These are phyloP conservation scores for Aspergillus arachidicola DNA, from an alignment of 2,329 filamentous ascomycete species.

Conservation along the genomic window DNA sequence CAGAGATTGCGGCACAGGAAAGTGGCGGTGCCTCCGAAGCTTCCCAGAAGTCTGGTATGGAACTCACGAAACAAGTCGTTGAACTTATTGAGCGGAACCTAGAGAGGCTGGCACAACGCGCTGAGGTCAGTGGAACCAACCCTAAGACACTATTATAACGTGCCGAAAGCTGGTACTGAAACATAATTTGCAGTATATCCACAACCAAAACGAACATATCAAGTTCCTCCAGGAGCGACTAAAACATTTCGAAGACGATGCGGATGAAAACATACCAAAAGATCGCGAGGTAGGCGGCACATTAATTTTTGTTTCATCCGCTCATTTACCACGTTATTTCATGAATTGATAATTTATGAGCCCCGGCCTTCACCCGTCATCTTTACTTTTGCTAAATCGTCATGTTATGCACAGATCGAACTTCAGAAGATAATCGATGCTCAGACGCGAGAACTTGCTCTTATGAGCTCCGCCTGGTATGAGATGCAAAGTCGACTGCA, in stretches of 20 bases:
- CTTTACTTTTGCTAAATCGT: conserved; percentile 17
- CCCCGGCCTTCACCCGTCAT: neutral
- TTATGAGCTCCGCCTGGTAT: conserved; percentile 52
- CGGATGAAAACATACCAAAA: conserved; percentile 39
- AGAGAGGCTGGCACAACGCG: conserved; percentile 45
- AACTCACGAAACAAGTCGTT: conserved; percentile 48
- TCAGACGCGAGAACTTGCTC: conserved; percentile 46
- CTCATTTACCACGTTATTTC: neutral
- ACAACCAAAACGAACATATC: conserved; percentile 47
- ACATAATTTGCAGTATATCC: conserved; percentile 38
- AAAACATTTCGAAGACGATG: conserved; percentile 42
- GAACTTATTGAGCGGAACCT: conserved; percentile 60
- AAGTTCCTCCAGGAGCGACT: conserved; percentile 46
- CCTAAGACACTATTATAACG: conserved; percentile 8
- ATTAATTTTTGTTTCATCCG: neutral
- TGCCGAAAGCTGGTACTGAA: conserved; percentile 18
- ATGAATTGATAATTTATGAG: neutral
- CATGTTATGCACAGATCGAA: conserved; percentile 35
- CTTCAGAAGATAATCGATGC: conserved; percentile 44
- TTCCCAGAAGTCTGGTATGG: conserved; percentile 39
- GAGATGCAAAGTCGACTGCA: conserved; percentile 49
- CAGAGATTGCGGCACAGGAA: conserved; percentile 41
- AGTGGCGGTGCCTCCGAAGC: conserved; percentile 34
- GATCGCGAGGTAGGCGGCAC: conserved; percentile 41
- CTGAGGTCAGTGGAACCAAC: conserved; percentile 40